Percentiles rank a stretch among this genome's conserved stretches.
Conservation (phyloP, 768 basidiomycete species). For the Tulasnella sp. region DNA sequence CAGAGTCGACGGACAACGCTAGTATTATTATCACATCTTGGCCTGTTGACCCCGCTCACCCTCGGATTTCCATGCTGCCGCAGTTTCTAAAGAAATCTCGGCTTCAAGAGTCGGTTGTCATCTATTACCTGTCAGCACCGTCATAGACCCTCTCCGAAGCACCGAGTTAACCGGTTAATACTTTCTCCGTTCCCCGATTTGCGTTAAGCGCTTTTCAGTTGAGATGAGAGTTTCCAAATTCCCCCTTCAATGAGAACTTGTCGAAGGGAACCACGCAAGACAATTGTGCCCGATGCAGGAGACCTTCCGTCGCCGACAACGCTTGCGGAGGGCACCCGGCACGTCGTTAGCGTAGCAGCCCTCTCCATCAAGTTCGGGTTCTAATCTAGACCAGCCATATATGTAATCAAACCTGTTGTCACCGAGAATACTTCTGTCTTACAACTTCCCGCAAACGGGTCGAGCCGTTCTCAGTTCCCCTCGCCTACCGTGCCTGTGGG, state of each 20-base stretch:
- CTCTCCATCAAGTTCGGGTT: not conserved
- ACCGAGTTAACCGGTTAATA: not conserved
- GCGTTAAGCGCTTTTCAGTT: too few species aligned
- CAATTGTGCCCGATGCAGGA: not conserved
- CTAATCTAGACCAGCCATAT: not conserved
- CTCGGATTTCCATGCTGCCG: too few species aligned
- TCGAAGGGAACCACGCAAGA: not conserved
- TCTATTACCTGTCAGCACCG: too few species aligned
- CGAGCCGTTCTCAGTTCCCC: not conserved
- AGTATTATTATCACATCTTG: not conserved
- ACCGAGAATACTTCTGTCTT: not conserved
- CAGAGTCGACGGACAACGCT: not conserved
- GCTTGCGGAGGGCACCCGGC: not conserved
- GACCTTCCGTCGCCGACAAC: not conserved
- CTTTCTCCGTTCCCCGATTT: not conserved
- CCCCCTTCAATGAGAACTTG: not conserved
- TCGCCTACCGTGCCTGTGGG: not conserved
- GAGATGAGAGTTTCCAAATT: not conserved
- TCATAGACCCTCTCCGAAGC: too few species aligned
- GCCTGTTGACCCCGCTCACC: not conserved
- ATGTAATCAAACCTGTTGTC: not conserved
- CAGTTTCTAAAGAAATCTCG: too few species aligned
- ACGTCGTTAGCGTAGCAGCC: not conserved
- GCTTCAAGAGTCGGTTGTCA: too few species aligned
- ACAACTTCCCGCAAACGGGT: not conserved